Percentiles rank a stretch among this genome's conserved stretches.
These are phyloP conservation scores for Didymella keratinophila DNA, from an alignment of 2,329 filamentous ascomycete genomes.

Conservation along the genomic window DNA sequence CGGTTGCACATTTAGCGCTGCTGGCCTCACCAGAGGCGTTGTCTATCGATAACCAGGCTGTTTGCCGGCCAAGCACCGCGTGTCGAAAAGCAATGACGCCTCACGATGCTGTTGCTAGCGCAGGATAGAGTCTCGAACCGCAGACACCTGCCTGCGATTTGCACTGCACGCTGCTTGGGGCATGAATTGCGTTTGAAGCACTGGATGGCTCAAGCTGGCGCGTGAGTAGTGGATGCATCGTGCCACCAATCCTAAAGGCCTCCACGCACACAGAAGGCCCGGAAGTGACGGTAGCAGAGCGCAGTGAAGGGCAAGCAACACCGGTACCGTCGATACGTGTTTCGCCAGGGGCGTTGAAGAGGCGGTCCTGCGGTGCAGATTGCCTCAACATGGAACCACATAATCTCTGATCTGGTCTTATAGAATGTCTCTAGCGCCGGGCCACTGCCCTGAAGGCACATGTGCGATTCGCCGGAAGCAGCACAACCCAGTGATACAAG, in stretches of 20 bases:
- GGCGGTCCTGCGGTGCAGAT: slow-evolving; percentile 49
- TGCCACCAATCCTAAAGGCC: slow-evolving; percentile 17
- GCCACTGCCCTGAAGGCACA: slow-evolving; percentile 11
- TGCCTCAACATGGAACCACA: slow-evolving; percentile 48
- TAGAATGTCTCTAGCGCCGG: slow-evolving; percentile 33
- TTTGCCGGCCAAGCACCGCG: slow-evolving; percentile 31
- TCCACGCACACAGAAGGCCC: slow-evolving; percentile 9
- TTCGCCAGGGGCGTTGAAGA: slow-evolving; percentile 47
- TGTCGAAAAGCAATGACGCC: slow-evolving; percentile 41
- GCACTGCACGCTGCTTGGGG: slow-evolving; percentile 21
- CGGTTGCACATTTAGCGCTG: slow-evolving; percentile 45
- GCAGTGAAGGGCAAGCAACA: slow-evolving; percentile 30
- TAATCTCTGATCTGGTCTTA: slow-evolving; percentile 41
- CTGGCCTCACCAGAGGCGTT: slow-evolving; percentile 30
- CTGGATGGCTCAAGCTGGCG: slow-evolving; percentile 18
- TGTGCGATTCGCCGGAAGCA: slow-evolving; percentile 38
- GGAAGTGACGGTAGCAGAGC: slow-evolving; percentile 22
- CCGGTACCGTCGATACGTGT: slow-evolving; percentile 35
- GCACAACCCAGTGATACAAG: slow-evolving; percentile 29
- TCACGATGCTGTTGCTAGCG: slow-evolving; percentile 25
- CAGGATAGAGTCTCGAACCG: slow-evolving; percentile 29
- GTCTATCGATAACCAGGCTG: slow-evolving; percentile 22
- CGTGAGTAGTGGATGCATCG: slow-evolving; percentile 25
- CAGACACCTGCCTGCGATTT: slow-evolving; percentile 19
- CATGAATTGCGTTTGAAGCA: slow-evolving; percentile 27